A percentile compares a stretch with the other conserved stretches of the same genome.
Evolutionary conservation across 768 basidiomycete species (phyloP).

Genomic region (Agrocybe chaxingu): DNA sequence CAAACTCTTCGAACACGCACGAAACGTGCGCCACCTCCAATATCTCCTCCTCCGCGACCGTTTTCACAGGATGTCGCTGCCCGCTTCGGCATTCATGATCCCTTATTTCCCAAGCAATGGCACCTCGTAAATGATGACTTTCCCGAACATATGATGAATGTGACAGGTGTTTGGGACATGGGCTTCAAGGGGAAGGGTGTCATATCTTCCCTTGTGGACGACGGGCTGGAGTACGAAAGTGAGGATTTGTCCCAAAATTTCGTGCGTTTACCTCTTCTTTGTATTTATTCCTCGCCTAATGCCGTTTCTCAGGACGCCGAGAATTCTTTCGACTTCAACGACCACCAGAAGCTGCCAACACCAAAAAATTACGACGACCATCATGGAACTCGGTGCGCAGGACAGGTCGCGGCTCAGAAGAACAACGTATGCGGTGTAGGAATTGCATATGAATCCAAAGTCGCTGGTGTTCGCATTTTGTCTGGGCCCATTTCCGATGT

Average conservation of each 20-base stretch:
- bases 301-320: slow-evolving; percentile 69
- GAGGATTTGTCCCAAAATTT: slow-evolving; percentile 90
- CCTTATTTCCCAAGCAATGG: slow-evolving; percentile 86
- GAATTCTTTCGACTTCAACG: slow-evolving; percentile 95
- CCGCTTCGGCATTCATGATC: slow-evolving; percentile 72
- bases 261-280: slow-evolving; percentile 47
- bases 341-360: slow-evolving; percentile 82
- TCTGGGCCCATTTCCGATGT: slow-evolving; percentile 93
- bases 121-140: slow-evolving; percentile 87
- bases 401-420: slow-evolving; percentile 90
- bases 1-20: slow-evolving; percentile 66
- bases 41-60: slow-evolving; percentile 32
- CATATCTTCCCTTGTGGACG: slow-evolving; percentile 88
- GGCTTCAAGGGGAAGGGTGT: slow-evolving; percentile 87
- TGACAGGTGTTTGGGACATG: slow-evolving; percentile 88
- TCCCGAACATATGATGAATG: slow-evolving; percentile 86
- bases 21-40: slow-evolving; percentile 72
- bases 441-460: slow-evolving; percentile 86
- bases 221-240: slow-evolving; percentile 89
- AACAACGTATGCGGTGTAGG: slow-evolving; percentile 95
- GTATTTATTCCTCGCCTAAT: slow-evolving; percentile 6
- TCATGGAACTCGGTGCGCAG: slow-evolving; percentile 97
- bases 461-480: slow-evolving; percentile 93
- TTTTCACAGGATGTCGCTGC: slow-evolving; percentile 48
- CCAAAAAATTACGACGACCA: slow-evolving; percentile 89